Conservation (phyloP, 2,329 filamentous ascomycete genomes). For the Cladophialophora psammophila region DNA sequence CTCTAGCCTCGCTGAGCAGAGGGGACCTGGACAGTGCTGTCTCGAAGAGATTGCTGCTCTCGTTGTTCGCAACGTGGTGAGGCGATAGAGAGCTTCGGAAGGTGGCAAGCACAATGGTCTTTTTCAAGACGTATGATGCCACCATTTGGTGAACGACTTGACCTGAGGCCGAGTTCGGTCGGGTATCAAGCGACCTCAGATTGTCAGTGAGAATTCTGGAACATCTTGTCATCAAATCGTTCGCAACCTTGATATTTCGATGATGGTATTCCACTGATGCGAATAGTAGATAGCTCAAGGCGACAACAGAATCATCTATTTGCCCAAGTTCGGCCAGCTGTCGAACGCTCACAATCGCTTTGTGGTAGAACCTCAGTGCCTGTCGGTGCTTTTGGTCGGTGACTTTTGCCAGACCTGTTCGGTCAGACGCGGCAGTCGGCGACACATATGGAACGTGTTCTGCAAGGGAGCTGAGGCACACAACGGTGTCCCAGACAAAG, state of each 20-base stretch:
- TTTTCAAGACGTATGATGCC: constrained; percentile 30
- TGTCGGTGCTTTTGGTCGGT: constrained; percentile 28
- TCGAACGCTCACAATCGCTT: constrained; percentile 29
- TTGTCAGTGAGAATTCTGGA: constrained; percentile 23
- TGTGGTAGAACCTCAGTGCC: constrained; percentile 32
- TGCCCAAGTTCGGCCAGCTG: constrained; percentile 21
- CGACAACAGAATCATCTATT: constrained; percentile 28
- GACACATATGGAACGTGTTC: constrained; percentile 30
- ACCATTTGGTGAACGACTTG: constrained; percentile 30
- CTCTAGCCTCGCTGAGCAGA: constrained; percentile 22
- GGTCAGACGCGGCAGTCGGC: constrained; percentile 13
- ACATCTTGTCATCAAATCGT: constrained; percentile 25
- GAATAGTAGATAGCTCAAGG: constrained; percentile 35
- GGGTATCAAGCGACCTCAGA: constrained; percentile 10
- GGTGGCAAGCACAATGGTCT: constrained; percentile 27
- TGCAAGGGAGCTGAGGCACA: constrained; percentile 28
- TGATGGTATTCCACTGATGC: constrained; percentile 36
- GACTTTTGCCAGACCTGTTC: background rate
- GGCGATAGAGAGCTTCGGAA: constrained; percentile 21
- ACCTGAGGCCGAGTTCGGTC: constrained; percentile 2
- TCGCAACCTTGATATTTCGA: constrained; percentile 28
- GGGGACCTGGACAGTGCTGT: constrained; percentile 10
- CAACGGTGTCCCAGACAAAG: constrained; percentile 35
- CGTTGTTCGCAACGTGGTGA: constrained; percentile 8
- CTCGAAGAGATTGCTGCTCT: background rate